These are phyloP conservation scores for Harrya chromipes DNA, from an alignment of 768 basidiomycete genomes.

Conservation along the genomic window DNA sequence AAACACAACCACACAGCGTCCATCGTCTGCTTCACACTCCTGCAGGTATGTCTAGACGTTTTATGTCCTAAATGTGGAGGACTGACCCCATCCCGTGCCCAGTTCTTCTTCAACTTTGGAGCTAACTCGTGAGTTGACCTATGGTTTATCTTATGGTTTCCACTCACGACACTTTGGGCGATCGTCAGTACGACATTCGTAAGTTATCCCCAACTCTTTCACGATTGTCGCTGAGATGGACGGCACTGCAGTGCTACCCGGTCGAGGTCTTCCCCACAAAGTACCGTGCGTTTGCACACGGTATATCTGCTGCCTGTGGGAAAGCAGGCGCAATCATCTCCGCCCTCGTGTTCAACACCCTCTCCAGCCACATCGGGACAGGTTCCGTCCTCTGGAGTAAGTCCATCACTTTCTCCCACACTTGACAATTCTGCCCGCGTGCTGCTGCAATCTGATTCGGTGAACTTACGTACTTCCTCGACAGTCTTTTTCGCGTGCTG, in stretches of 20 bases:
- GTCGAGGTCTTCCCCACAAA: conserved; percentile 80
- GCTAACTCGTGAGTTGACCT: conserved; percentile 53
- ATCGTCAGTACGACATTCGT: conserved; percentile 50
- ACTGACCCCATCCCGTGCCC: conserved; percentile 1
- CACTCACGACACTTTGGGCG: conserved; percentile 2
- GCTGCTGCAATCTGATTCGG: background rate
- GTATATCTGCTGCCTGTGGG: conserved; percentile 68
- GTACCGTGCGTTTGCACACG: conserved; percentile 71
- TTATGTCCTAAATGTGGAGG: background rate
- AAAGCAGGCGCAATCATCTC: conserved; percentile 78
- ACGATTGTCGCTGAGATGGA: conserved; percentile 1
- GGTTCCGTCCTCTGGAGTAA: conserved; percentile 68
- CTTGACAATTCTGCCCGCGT: too few species aligned
- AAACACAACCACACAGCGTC: conserved; percentile 56
- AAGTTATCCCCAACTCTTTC: conserved; percentile 5
- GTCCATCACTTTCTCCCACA: conserved; percentile 25
- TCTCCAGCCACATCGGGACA: conserved; percentile 60
- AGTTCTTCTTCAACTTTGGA: conserved; percentile 84
- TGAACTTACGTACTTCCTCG: background rate
- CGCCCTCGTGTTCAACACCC: conserved; percentile 66
- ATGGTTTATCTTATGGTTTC: background rate
- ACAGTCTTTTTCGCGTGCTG: conserved; percentile 68
- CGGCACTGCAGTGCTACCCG: conserved; percentile 54
- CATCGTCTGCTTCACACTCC: conserved; percentile 68
- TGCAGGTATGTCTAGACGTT: conserved; percentile 43